phyloP scores from a whole-genome alignment of 495 filamentous ascomycete genomes.

The Aspergillus avenaceus region DNA sequence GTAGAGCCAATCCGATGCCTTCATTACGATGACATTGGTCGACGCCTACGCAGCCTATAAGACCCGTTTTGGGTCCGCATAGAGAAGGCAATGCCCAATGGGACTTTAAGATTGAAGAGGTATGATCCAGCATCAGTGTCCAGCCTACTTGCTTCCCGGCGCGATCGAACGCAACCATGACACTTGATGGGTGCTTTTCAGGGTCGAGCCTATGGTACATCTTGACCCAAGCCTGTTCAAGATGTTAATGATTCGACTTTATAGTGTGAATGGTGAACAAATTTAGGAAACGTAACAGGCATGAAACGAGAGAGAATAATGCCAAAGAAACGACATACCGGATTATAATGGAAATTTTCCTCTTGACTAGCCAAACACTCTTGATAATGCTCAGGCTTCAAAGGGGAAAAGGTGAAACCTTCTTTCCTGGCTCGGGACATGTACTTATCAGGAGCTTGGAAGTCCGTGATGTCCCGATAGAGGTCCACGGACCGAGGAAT shows the following conservation, averaged over 20 bases:
- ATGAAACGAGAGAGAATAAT: too few species aligned
- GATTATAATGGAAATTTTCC: slow-evolving; percentile 38
- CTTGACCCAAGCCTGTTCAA: slow-evolving; percentile 42
- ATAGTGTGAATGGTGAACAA: too few species aligned
- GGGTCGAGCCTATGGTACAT: slow-evolving; percentile 40
- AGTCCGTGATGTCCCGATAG: slow-evolving; percentile 36
- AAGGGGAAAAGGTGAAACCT: slow-evolving; percentile 38
- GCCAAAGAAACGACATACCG: too few species aligned
- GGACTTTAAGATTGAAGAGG: slow-evolving; percentile 23
- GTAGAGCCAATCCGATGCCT: slow-evolving; percentile 43
- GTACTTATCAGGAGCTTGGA: slow-evolving; percentile 34
- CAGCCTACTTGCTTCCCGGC: slow-evolving; percentile 43
- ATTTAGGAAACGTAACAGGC: too few species aligned
- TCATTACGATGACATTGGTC: slow-evolving; percentile 34
- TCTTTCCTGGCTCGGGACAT: slow-evolving; percentile 27
- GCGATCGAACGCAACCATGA: slow-evolving; percentile 43
- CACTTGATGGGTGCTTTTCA: slow-evolving; percentile 32
- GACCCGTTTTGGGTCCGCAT: slow-evolving; percentile 40
- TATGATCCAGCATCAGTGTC: slow-evolving; percentile 45
- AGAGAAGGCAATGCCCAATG: slow-evolving; percentile 44
- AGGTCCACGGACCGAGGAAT: slow-evolving; percentile 36
- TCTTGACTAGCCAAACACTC: slow-evolving; percentile 42
- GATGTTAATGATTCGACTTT: too few species aligned
- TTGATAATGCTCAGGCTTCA: slow-evolving; percentile 34
- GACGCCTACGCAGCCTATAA: slow-evolving; percentile 49